Percentiles rank a stretch among this genome's conserved stretches.
Evolutionary conservation across 1,139 yeast genomes (phyloP).

Genomic region (Blastobotrys ciferrii): DNA sequence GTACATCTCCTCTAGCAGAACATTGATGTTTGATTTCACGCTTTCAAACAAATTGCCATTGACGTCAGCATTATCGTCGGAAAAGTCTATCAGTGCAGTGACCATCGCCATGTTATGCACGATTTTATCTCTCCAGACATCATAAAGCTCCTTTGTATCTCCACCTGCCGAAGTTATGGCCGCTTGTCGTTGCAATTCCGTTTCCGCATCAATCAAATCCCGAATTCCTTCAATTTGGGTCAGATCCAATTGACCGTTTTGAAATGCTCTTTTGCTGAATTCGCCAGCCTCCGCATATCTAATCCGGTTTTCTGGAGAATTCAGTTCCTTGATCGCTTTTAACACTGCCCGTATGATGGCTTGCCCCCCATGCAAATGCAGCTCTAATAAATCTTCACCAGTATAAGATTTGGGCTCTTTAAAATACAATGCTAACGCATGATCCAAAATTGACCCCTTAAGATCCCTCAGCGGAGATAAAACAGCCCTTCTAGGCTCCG

Average conservation of each 20-base stretch:
- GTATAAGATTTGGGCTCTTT: constrained; percentile 80
- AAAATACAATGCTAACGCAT: constrained; percentile 70
- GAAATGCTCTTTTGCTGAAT: constrained; percentile 79
- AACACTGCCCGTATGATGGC: constrained; percentile 76
- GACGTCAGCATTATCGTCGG: constrained; percentile 87
- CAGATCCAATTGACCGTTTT: constrained; percentile 63
- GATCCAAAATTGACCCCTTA: constrained; percentile 55
- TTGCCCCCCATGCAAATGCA: constrained; percentile 90
- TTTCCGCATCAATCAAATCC: constrained; percentile 90
- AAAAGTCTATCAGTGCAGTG: constrained; percentile 86
- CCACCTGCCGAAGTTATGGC: constrained; percentile 77
- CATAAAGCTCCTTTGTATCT: constrained; percentile 52
- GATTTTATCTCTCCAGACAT: constrained; percentile 64
- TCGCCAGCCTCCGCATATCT: constrained; percentile 93
- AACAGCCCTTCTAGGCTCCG: constrained; percentile 54
- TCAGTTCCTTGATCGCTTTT: constrained; percentile 50
- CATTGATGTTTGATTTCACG: constrained; percentile 47
- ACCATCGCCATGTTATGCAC: constrained; percentile 68
- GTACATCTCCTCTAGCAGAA: constrained; percentile 46
- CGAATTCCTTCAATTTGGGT: constrained; percentile 90
- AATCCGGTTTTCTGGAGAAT: constrained; percentile 37
- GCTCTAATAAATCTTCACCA: constrained; percentile 85
- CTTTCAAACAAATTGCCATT: constrained; percentile 55
- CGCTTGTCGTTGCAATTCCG: constrained; percentile 79
- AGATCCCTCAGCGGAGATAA: constrained; percentile 42